A percentile compares a stretch with the other conserved stretches of the same genome.
These are phyloP conservation scores for Hibiscus mutabilis DNA, from an alignment of 345 rosid genomes.

Conservation along the genomic window DNA sequence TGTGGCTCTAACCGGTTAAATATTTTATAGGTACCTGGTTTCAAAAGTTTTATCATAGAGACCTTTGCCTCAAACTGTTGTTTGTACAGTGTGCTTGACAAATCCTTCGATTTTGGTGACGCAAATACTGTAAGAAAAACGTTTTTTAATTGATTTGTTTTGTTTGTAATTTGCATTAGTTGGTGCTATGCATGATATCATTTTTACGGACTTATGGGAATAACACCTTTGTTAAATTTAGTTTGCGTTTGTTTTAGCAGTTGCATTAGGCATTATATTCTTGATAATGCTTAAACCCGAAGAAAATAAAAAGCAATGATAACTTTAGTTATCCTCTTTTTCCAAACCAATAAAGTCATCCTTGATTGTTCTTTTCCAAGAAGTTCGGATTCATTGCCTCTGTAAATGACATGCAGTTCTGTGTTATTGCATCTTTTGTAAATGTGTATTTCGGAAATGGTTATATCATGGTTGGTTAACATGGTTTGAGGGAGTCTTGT, in stretches of 20 bases:
- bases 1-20: conserved; percentile 6
- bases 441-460: not conserved
- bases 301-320: not conserved
- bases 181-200: not conserved
- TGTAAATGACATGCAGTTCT: not conserved
- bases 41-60: conserved; percentile 64
- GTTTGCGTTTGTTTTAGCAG: not conserved
- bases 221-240: not conserved
- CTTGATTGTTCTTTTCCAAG: too few species aligned
- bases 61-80: conserved; percentile 75
- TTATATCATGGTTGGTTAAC: not conserved
- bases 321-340: not conserved
- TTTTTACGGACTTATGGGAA: not conserved
- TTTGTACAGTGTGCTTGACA: conserved; percentile 75
- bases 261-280: not conserved
- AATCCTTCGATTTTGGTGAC: conserved; percentile 80
- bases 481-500: not conserved
- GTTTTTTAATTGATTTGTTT: not conserved
- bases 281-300: not conserved
- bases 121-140: conserved; percentile 71
- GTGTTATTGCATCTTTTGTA: not conserved
- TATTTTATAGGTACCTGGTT: conserved; percentile 71
- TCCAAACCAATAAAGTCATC: not conserved
- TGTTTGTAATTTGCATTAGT: not conserved
- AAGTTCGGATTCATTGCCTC: too few species aligned